Evolutionary conservation across 176 grass and related monocot genomes (phyloP).

Genomic region (Oryza meyeriana): DNA sequence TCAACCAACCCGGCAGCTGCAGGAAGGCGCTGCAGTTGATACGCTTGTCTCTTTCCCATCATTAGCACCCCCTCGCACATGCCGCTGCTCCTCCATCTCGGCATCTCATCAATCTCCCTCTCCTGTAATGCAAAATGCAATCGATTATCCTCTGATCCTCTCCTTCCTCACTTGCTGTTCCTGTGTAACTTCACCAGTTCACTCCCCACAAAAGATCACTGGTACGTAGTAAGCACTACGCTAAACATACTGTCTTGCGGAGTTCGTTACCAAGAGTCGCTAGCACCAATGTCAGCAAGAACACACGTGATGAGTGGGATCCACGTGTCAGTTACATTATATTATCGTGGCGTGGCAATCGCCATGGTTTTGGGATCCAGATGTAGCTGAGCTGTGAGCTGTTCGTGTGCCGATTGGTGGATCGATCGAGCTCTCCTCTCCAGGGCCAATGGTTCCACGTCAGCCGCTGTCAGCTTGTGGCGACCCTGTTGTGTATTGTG

Average conservation of each 20-base stretch:
- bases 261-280: background rate
- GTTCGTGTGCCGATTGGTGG: background rate
- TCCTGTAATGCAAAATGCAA: background rate
- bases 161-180: background rate
- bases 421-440: background rate
- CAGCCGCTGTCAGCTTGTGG: slow-evolving; percentile 13
- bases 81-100: background rate
- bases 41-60: slow-evolving; percentile 36
- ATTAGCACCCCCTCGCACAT: slow-evolving; percentile 27
- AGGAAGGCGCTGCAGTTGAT: slow-evolving; percentile 20
- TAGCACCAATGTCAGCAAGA: too few relatives aligned
- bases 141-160: too few relatives aligned
- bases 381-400: too few relatives aligned
- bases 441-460: background rate
- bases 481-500: background rate
- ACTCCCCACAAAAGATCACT: background rate
- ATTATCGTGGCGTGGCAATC: too few relatives aligned
- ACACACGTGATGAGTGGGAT: background rate
- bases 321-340: background rate
- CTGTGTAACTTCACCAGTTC: background rate
- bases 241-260: background rate
- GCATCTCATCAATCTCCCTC: background rate
- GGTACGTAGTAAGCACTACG: background rate
- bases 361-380: too few relatives aligned
- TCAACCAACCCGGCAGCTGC: slow-evolving; percentile 28